Conservation (phyloP, 164 flowering plant genomes). For the Umbilicus rupestris region DNA sequence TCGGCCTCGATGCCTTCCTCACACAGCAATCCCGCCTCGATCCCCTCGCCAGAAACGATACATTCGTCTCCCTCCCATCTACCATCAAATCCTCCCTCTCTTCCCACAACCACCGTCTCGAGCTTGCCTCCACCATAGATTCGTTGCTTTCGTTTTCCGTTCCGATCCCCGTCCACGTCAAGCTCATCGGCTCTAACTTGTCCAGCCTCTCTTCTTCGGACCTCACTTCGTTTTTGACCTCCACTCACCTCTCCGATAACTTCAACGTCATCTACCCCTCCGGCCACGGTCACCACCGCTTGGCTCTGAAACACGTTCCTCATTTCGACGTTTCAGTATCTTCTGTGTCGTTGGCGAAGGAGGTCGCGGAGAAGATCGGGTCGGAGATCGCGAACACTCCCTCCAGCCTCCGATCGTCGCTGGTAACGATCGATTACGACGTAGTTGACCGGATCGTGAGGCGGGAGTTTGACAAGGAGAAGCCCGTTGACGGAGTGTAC, state of each 20-base stretch:
- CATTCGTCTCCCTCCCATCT: conserved; percentile 37
- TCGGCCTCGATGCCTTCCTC: conserved; percentile 69
- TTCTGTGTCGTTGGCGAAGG: conserved; percentile 14
- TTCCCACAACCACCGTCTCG: conserved; percentile 12
- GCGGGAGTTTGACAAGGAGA: conserved; percentile 49
- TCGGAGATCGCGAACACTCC: conserved; percentile 20
- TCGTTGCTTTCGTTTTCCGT: conserved; percentile 26
- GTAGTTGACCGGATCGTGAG: conserved; percentile 40
- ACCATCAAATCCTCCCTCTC: conserved; percentile 36
- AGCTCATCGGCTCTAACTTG: conserved; percentile 29
- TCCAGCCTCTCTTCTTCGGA: conserved; percentile 18
- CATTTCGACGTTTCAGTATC: conserved; percentile 23
- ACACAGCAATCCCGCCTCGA: conserved; percentile 48
- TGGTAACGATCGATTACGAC: conserved; percentile 37
- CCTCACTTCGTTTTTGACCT: conserved; percentile 25
- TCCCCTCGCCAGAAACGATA: conserved; percentile 66
- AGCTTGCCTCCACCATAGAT: conserved; percentile 16
- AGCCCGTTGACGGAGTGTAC: conserved; percentile 35
- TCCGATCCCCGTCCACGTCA: conserved; percentile 27
- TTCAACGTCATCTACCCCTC: conserved; percentile 27
- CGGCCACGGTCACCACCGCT: conserved; percentile 12
- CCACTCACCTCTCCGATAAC: conserved; percentile 22
- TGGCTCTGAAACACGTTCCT: conserved; percentile 25
- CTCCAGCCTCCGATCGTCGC: conserved; percentile 35
- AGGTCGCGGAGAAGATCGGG: conserved; percentile 8